phyloP scores from a whole-genome alignment of 768 basidiomycete genomes.

The Clavaria fumosa region DNA sequence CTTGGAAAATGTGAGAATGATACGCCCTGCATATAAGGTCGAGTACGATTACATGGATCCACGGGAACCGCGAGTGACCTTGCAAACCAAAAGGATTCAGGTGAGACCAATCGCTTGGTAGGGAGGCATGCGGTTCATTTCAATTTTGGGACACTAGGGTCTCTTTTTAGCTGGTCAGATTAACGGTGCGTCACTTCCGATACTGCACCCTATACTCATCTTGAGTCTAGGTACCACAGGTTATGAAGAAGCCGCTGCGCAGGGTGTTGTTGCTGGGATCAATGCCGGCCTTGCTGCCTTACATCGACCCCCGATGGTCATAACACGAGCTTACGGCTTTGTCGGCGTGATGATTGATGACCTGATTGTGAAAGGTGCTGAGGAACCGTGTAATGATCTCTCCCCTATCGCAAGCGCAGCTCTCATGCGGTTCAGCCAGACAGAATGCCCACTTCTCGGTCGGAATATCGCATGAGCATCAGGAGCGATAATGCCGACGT shows the following conservation, averaged over 20 bases:
- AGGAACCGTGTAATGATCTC: conserved; percentile 62
- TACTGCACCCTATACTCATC: no score
- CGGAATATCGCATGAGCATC: conserved; percentile 80
- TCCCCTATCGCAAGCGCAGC: not conserved
- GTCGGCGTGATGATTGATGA: conserved; percentile 90
- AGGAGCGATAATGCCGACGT: conserved; percentile 83
- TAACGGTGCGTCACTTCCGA: conserved; percentile 36
- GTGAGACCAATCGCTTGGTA: no score
- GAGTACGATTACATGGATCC: conserved; percentile 90
- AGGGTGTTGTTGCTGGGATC: conserved; percentile 76
- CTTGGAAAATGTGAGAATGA: conserved; percentile 71
- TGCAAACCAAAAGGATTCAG: conserved; percentile 75
- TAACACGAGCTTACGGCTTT: conserved; percentile 78
- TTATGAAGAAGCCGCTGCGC: conserved; percentile 89
- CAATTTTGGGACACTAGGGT: conserved; percentile 36
- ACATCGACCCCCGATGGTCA: conserved; percentile 35
- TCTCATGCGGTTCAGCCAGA: conserved; percentile 29
- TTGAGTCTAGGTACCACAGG: conserved; percentile 85
- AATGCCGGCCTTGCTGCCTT: conserved; percentile 69
- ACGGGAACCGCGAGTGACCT: conserved; percentile 63
- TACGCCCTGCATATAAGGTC: conserved; percentile 79
- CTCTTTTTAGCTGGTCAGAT: conserved; percentile 86
- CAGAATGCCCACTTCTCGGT: conserved; percentile 86
- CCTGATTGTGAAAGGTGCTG: conserved; percentile 72
- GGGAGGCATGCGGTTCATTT: no score